A percentile compares a stretch with the other conserved stretches of the same genome.
Evolutionary conservation across 1,139 yeast species (phyloP).

Genomic region (Lodderomyces jiufengensis): DNA sequence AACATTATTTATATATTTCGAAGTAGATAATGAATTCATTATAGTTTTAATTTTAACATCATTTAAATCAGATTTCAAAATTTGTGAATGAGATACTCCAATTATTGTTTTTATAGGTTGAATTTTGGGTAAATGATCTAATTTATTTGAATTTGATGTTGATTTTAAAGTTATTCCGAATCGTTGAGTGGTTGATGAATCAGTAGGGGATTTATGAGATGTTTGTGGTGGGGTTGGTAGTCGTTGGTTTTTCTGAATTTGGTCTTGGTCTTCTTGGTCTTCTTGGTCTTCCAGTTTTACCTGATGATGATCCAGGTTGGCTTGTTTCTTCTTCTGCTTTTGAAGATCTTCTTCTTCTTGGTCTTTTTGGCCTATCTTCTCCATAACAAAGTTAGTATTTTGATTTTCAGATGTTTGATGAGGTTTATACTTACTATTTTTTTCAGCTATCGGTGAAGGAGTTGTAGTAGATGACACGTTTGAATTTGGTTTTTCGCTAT

Average conservation of each 20-base stretch:
- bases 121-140: conserved; percentile 33
- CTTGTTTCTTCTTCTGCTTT: no score
- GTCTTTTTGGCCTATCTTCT: background rate
- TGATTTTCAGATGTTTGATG: no score
- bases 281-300: background rate
- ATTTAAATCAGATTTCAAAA: conserved; percentile 27
- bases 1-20: conserved; percentile 30
- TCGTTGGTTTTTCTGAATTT: no score
- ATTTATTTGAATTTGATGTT: conserved; percentile 25
- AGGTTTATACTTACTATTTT: no score
- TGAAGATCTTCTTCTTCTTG: background rate
- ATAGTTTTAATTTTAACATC: conserved; percentile 44
- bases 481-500: no score
- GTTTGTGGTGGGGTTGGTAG: background rate
- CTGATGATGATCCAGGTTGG: no score
- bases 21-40: conserved; percentile 27
- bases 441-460: no score
- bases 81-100: conserved; percentile 39
- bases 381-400: no score
- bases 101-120: conserved; percentile 38
- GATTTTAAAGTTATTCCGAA: conserved; percentile 32
- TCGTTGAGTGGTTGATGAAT: background rate
- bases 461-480: no score
- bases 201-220: background rate
- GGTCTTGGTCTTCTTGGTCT: background rate